A percentile compares a stretch with the other conserved stretches of the same genome.
phyloP scores from a whole-genome alignment of 2,329 filamentous ascomycete species.

The Aspergillus awamori region DNA sequence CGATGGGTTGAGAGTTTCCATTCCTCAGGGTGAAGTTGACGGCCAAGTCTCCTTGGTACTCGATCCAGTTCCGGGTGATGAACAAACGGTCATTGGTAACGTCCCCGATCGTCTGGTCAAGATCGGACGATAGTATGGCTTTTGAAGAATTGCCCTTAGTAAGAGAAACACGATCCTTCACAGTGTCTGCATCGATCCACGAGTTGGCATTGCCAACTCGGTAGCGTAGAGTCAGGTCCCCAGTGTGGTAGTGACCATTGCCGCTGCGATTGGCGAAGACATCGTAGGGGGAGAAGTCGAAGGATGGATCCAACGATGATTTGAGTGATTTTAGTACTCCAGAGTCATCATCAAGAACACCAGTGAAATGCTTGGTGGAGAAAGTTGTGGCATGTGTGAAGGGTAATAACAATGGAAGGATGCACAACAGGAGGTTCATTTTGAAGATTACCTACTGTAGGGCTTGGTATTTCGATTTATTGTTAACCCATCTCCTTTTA shows the following conservation, averaged over 20 bases:
- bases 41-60: slow-evolving; percentile 53
- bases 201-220: slow-evolving; percentile 40
- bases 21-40: slow-evolving; percentile 58
- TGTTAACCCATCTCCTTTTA: background rate
- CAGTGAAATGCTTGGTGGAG: background rate
- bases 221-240: slow-evolving; percentile 61
- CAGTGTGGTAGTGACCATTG: slow-evolving; percentile 61
- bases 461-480: background rate
- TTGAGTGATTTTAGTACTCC: slow-evolving; percentile 52
- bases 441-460: background rate
- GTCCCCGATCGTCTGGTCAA: background rate
- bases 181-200: slow-evolving; percentile 55
- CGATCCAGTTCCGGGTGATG: slow-evolving; percentile 57
- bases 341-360: background rate
- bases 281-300: slow-evolving; percentile 61
- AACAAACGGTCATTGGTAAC: slow-evolving; percentile 49
- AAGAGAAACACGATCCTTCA: slow-evolving; percentile 6
- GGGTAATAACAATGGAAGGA: background rate
- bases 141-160: background rate
- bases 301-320: slow-evolving; percentile 41
- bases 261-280: slow-evolving; percentile 51
- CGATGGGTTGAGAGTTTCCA: slow-evolving; percentile 43
- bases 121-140: background rate
- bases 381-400: background rate
- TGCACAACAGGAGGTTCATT: background rate